phyloP scores from a whole-genome alignment of 1,284 basidiomycete species.

The Cystobasidium pallidum region DNA sequence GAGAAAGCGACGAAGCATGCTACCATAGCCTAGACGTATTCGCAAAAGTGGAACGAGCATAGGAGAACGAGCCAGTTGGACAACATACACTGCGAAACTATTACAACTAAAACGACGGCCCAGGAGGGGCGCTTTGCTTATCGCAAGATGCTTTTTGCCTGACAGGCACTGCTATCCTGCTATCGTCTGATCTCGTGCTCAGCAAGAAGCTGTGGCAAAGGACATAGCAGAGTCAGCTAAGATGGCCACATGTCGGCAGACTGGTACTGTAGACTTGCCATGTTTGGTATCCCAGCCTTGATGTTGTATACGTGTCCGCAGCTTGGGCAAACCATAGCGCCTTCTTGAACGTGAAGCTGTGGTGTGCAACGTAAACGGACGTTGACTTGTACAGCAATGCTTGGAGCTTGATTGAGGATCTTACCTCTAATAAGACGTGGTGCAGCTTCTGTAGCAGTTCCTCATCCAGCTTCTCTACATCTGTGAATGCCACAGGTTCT shows the following conservation, averaged over 20 bases:
- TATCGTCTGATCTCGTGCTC: constrained; percentile 75
- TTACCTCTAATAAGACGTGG: constrained; percentile 89
- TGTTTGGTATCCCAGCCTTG: constrained; percentile 94
- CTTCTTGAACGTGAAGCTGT: constrained; percentile 90
- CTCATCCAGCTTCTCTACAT: constrained; percentile 54
- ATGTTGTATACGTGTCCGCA: constrained; percentile 90
- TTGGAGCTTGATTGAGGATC: constrained; percentile 44
- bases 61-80: neutral
- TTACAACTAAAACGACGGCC: neutral
- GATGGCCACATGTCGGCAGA: neutral
- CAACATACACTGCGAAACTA: constrained; percentile 10
- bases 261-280: constrained; percentile 66
- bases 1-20: no score
- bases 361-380: neutral
- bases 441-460: constrained; percentile 79
- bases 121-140: neutral
- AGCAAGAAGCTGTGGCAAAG: constrained; percentile 69
- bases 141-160: neutral
- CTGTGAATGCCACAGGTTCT: constrained; percentile 69
- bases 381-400: neutral
- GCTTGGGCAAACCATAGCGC: constrained; percentile 89
- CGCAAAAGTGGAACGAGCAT: neutral
- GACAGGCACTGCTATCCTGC: neutral
- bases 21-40: neutral
- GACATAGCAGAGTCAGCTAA: neutral